Evolutionary conservation across 257 asterid genomes (phyloP).

Genomic region (Ophiorrhiza pumila): DNA sequence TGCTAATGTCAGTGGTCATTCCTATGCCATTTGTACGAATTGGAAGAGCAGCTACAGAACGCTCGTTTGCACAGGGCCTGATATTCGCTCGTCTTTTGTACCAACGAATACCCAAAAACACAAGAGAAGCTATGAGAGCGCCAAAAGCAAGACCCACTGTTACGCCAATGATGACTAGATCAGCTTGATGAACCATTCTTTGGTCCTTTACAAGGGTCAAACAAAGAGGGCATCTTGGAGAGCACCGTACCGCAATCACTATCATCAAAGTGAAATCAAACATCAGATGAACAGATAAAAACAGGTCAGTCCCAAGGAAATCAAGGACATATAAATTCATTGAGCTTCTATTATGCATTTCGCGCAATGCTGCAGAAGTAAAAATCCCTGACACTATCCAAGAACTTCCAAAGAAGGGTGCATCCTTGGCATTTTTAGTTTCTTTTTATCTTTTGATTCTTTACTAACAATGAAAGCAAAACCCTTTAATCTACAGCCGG

Average conservation of each 20-base stretch:
- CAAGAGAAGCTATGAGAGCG: conserved; percentile 59
- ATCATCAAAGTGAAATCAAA: conserved; percentile 4
- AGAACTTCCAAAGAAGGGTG: background rate
- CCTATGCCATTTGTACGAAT: conserved; percentile 73
- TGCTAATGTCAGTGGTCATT: conserved; percentile 62
- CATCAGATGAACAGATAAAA: conserved; percentile 5
- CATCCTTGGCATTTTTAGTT: background rate
- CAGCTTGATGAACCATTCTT: conserved; percentile 65
- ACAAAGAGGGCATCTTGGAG: conserved; percentile 56
- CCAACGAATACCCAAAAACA: conserved; percentile 62
- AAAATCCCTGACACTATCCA: background rate
- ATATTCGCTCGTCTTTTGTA: conserved; percentile 51
- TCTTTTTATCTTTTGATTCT: background rate
- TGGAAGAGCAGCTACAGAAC: conserved; percentile 60
- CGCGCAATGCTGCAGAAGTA: background rate
- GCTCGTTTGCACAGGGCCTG: conserved; percentile 44
- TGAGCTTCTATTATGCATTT: too few relatives aligned
- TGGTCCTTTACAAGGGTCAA: conserved; percentile 34
- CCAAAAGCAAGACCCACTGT: conserved; percentile 79
- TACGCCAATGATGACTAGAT: conserved; percentile 75
- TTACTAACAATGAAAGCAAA: background rate
- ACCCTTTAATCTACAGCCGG: background rate
- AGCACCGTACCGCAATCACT: conserved; percentile 19
- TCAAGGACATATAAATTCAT: background rate
- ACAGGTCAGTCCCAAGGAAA: background rate